Conservation (phyloP, 306 rosid species). For the Vicia sativa region DNA sequence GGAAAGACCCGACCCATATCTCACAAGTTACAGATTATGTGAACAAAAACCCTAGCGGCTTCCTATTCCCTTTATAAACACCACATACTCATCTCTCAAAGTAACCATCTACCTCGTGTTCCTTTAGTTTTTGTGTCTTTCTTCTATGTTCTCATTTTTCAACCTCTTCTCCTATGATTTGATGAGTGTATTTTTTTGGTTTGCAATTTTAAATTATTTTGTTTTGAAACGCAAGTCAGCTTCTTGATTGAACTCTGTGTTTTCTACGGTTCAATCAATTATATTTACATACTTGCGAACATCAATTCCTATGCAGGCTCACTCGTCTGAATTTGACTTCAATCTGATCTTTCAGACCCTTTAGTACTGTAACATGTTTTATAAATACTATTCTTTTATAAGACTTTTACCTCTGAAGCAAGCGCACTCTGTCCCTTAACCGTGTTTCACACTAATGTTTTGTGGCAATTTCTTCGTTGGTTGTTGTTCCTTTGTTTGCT, state of each 20-base stretch:
- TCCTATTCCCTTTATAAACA: too few relatives aligned
- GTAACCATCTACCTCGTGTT: too few relatives aligned
- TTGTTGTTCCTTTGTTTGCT: conserved; percentile 48
- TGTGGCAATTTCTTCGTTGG: conserved; percentile 87
- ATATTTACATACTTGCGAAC: conserved; percentile 55
- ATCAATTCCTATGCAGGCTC: conserved; percentile 48
- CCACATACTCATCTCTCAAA: too few relatives aligned
- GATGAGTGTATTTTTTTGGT: too few relatives aligned
- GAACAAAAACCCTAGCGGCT: too few relatives aligned
- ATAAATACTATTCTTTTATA: too few relatives aligned
- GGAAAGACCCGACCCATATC: too few relatives aligned
- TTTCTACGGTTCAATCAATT: conserved; percentile 44
- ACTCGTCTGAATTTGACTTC: conserved; percentile 70
- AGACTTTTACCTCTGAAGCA: conserved; percentile 35
- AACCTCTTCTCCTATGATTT: too few relatives aligned
- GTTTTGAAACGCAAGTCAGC: conserved; percentile 59
- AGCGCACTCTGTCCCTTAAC: conserved; percentile 89
- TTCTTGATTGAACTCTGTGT: conserved; percentile 57
- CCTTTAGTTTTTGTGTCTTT: too few relatives aligned
- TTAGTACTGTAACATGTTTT: conserved; percentile 49
- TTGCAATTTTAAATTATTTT: too few relatives aligned
- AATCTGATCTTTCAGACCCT: conserved; percentile 69
- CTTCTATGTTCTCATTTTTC: too few relatives aligned
- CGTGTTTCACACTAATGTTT: conserved; percentile 49
- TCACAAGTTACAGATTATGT: too few relatives aligned